Conservation (phyloP, 2,329 filamentous ascomycete genomes). For the Beauveria medogensis region DNA sequence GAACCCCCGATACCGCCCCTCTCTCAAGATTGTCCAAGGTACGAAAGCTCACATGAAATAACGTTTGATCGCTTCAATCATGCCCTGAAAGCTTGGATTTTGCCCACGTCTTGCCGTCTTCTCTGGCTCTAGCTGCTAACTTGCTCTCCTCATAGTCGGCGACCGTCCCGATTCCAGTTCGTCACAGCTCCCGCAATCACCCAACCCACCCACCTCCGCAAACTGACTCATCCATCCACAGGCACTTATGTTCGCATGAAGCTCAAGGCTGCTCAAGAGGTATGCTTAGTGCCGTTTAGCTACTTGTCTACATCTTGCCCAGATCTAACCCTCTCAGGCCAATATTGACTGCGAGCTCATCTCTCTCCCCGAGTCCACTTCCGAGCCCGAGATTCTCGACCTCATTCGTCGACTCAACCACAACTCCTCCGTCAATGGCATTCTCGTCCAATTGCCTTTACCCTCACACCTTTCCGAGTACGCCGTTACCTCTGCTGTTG, state of each 20-base stretch:
- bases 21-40: constrained; percentile 93
- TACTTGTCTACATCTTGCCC: not conserved
- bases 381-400: constrained; percentile 78
- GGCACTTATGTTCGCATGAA: constrained; percentile 99
- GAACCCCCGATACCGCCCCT: constrained; percentile 84
- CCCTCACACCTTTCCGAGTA: constrained; percentile 89
- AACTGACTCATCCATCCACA: constrained; percentile 35
- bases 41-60: constrained; percentile 21
- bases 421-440: constrained; percentile 77
- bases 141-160: constrained; percentile 54
- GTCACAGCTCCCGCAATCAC: constrained; percentile 16
- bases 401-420: constrained; percentile 78
- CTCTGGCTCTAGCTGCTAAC: constrained; percentile 15
- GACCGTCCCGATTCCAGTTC: constrained; percentile 84
- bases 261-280: constrained; percentile 90
- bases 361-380: constrained; percentile 72
- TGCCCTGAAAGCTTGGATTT: constrained; percentile 8
- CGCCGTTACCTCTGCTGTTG: constrained; percentile 78
- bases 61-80: not conserved
- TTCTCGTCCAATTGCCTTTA: constrained; percentile 87
- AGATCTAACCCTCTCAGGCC: constrained; percentile 45
- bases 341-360: constrained; percentile 83
- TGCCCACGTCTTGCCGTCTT: not conserved
- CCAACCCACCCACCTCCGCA: constrained; percentile 17
- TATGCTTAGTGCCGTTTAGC: constrained; percentile 28